phyloP scores from a whole-genome alignment of 2,329 filamentous ascomycete genomes.

The Shiraia sp. region DNA sequence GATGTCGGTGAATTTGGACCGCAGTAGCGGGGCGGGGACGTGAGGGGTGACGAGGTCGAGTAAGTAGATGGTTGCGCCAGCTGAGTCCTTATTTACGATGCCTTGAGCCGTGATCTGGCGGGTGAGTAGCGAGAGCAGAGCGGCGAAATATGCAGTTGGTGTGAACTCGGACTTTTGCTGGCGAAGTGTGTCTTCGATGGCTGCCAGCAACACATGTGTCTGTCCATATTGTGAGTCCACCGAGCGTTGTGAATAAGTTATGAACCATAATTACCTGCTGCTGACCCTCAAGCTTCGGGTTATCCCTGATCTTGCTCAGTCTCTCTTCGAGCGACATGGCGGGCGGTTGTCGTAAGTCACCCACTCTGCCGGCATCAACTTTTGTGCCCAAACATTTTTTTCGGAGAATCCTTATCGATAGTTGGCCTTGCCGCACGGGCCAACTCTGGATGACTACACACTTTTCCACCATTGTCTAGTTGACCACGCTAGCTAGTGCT shows the following conservation, averaged over 20 bases:
- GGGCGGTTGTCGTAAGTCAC: conserved; percentile 23
- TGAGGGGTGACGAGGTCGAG: conserved; percentile 89
- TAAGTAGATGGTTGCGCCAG: conserved; percentile 87
- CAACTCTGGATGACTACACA: conserved; percentile 1
- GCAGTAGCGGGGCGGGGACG: conserved; percentile 82
- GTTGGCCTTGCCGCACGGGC: background rate
- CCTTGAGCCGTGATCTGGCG: conserved; percentile 70
- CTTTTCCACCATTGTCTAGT: conserved; percentile 6
- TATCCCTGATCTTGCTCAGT: conserved; percentile 90
- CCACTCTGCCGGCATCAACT: conserved; percentile 9
- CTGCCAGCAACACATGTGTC: conserved; percentile 84
- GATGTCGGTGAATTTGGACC: conserved; percentile 94
- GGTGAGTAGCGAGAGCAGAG: conserved; percentile 84
- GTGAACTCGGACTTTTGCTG: conserved; percentile 83
- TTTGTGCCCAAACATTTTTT: conserved; percentile 19
- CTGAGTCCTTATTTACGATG: conserved; percentile 78
- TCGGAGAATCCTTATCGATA: conserved; percentile 4
- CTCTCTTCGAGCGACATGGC: conserved; percentile 76
- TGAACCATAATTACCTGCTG: conserved; percentile 68
- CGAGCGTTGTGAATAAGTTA: background rate
- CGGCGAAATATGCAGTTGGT: conserved; percentile 91
- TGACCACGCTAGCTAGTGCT: conserved; percentile 4
- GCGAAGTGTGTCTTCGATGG: conserved; percentile 89
- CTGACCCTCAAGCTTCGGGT: conserved; percentile 93
- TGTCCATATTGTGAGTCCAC: conserved; percentile 43